Percentiles rank a stretch among this genome's conserved stretches.
Conservation (phyloP, 129 eudicot species). For the Mikania micrantha region DNA sequence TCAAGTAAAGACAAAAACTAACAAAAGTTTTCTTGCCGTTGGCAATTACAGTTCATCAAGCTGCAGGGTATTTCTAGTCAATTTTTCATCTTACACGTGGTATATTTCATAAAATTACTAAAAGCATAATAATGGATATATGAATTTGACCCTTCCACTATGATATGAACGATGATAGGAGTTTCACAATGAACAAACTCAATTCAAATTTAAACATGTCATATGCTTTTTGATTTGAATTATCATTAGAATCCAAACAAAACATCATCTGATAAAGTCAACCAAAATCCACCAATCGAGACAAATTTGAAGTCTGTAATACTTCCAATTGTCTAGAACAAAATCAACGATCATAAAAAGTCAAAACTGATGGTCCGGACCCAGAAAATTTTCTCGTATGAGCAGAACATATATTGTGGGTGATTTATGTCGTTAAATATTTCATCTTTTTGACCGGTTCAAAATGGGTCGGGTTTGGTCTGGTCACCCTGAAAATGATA, state of each 20-base stretch:
- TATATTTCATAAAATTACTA: background rate
- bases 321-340: slow-evolving; percentile 10
- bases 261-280: slow-evolving; percentile 7
- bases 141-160: background rate
- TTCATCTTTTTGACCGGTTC: too few species aligned
- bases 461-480: too few species aligned
- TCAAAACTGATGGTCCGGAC: slow-evolving; percentile 12
- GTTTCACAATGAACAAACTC: background rate
- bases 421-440: too few species aligned
- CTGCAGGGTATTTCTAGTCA: too few species aligned
- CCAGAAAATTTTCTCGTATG: too few species aligned
- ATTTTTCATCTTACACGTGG: background rate
- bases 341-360: slow-evolving; percentile 5
- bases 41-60: too few species aligned
- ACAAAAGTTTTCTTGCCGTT: too few species aligned
- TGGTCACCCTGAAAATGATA: too few species aligned
- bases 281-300: background rate
- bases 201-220: too few species aligned
- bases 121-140: background rate
- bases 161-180: background rate
- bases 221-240: background rate
- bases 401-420: too few species aligned
- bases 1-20: too few species aligned
- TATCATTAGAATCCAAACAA: background rate
- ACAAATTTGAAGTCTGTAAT: background rate